Evolutionary conservation across 2,329 filamentous ascomycete genomes (phyloP).

Genomic region (Nigrospora osmanthi): DNA sequence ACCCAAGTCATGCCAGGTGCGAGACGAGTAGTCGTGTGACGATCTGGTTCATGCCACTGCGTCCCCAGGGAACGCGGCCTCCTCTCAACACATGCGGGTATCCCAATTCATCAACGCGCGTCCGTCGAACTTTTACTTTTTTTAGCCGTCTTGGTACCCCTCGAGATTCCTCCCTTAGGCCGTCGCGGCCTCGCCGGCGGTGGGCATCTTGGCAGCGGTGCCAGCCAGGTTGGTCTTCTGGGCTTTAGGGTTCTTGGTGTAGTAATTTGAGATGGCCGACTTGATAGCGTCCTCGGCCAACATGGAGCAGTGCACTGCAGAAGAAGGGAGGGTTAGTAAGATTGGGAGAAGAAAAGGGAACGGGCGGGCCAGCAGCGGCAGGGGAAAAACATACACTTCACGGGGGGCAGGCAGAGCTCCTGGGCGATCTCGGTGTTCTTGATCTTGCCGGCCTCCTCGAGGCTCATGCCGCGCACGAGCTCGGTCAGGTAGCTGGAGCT

Average conservation of each 20-base stretch:
- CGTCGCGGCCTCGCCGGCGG: neutral
- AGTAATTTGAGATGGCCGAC: conserved; percentile 84
- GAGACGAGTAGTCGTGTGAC: too few relatives aligned
- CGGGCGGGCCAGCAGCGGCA: neutral
- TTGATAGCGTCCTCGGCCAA: conserved; percentile 90
- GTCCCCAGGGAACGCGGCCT: too few relatives aligned
- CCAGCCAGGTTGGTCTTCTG: conserved; percentile 69
- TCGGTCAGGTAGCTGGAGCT: conserved; percentile 92
- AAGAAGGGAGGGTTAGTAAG: conserved; percentile 14
- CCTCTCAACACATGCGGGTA: too few relatives aligned
- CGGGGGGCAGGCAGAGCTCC: conserved; percentile 74
- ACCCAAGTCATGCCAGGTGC: too few relatives aligned
- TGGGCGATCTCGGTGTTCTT: conserved; percentile 98
- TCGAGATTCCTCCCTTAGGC: neutral
- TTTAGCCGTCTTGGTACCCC: too few relatives aligned
- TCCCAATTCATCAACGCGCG: too few relatives aligned
- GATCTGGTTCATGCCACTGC: too few relatives aligned
- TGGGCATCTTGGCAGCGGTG: conserved; percentile 33
- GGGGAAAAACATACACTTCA: conserved; percentile 56
- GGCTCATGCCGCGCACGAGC: conserved; percentile 88
- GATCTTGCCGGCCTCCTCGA: conserved; percentile 88
- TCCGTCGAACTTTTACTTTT: too few relatives aligned
- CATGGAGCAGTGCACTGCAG: conserved; percentile 80
- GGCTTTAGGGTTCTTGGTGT: conserved; percentile 79
- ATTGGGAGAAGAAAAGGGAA: neutral